Evolutionary conservation across 768 basidiomycete genomes (phyloP).

Genomic region (Crassisporium funariophilum): DNA sequence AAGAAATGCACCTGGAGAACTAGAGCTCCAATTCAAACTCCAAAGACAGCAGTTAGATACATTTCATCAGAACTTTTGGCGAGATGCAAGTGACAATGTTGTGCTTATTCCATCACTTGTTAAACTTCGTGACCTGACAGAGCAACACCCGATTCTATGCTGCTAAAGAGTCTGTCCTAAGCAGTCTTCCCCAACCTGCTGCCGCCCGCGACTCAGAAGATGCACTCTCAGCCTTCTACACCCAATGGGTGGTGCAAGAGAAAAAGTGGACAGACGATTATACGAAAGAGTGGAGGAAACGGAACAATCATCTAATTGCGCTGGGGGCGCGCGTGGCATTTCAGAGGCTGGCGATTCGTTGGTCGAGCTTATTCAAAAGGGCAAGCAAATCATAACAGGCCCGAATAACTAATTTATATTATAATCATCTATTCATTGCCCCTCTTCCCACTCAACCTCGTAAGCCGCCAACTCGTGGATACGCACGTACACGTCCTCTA

Average conservation of each 20-base stretch:
- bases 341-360: conserved; percentile 39
- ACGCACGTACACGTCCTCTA: conserved; percentile 64
- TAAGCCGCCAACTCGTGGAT: conserved; percentile 63
- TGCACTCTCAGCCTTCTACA: conserved; percentile 75
- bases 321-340: conserved; percentile 62
- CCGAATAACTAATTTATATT: conserved; percentile 8
- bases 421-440: conserved; percentile 8
- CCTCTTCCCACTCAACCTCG: conserved; percentile 31
- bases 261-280: conserved; percentile 56
- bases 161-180: conserved; percentile 60
- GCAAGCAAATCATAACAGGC: conserved; percentile 9
- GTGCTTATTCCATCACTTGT: neutral
- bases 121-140: conserved; percentile 37
- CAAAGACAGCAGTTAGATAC: conserved; percentile 72
- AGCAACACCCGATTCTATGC: conserved; percentile 80
- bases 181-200: conserved; percentile 53
- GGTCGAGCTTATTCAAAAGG: conserved; percentile 31
- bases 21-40: conserved; percentile 71
- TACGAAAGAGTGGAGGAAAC: conserved; percentile 65
- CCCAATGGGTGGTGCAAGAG: conserved; percentile 75
- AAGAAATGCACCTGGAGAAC: conserved; percentile 35
- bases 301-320: conserved; percentile 55
- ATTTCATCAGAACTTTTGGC: conserved; percentile 81
- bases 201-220: conserved; percentile 59
- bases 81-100: conserved; percentile 57